These are phyloP conservation scores for Debaryomycetaceae sp. DNA, from an alignment of 1,139 yeast species.

Conservation along the genomic window DNA sequence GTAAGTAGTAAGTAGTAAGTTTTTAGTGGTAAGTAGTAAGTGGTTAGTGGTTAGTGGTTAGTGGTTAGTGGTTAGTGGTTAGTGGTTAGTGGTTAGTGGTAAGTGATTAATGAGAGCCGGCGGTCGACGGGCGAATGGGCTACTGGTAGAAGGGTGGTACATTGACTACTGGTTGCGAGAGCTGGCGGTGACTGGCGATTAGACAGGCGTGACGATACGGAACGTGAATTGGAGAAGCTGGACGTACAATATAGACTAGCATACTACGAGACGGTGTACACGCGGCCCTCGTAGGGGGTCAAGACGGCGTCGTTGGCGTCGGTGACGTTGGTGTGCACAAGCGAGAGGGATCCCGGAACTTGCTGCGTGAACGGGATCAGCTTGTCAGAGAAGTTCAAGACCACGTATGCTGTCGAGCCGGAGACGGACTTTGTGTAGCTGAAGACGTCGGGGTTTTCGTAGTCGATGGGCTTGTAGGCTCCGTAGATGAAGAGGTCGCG, in stretches of 20 bases:
- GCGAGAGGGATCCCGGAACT: conserved; percentile 26
- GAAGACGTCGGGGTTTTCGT: conserved; percentile 35
- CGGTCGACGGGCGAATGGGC: no score
- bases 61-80: not conserved
- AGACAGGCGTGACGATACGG: no score
- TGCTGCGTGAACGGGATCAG: conserved; percentile 25
- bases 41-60: not conserved
- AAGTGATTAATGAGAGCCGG: no score
- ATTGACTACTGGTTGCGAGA: no score
- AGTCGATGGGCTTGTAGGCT: conserved; percentile 38
- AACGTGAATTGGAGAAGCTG: no score
- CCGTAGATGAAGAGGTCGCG: conserved; percentile 49
- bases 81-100: not conserved
- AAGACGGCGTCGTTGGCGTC: conserved; percentile 19
- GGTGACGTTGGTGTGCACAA: conserved; percentile 27
- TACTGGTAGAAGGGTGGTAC: no score
- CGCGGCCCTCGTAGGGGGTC: conserved; percentile 38
- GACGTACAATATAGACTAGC: conserved; percentile 4
- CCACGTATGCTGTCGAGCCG: conserved; percentile 33
- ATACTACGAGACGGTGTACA: conserved; percentile 20
- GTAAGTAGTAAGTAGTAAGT: no score
- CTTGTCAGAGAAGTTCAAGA: conserved; percentile 40
- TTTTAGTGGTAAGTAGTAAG: no score
- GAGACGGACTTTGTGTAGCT: conserved; percentile 30
- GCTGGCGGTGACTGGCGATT: no score